Evolutionary conservation across 306 rosid species (phyloP), one percentile per base, ranked within the genome.

Genomic region (Prunus mira): DNA sequence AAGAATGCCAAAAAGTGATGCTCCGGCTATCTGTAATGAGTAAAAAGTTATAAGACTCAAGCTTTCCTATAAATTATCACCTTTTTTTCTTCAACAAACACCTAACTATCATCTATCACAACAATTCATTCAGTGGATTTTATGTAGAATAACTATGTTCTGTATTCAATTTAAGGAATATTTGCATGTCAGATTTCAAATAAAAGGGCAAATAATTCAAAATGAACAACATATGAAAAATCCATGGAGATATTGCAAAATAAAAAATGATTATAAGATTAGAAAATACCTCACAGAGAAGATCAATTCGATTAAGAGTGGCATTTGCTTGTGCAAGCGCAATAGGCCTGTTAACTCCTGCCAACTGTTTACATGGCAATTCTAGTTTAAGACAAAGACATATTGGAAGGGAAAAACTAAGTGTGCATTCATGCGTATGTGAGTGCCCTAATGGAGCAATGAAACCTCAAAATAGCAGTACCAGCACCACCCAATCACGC

Each of bases 401-500:
- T 10, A 10, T 73, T 12, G 65, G 30, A 75, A 47, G 57, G 14
- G 27, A 10, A 30, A 19, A 54, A 74, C 14, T 6, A 55, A 18
- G 38, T 45, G 15, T 45, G 15, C 1, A 38, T 17, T 20, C 57
- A 74, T n/a, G 65, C 14, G 22, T 12, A 22, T 24, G 47, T 20
- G 4, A 38, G 77, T 74, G 55, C 45, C 41, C 70, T 52, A 84
- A 82, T 17, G 64, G 69, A 88, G 61, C 43, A 76, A 74, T 58
- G 19, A 71, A 80, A 58, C 46, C 32, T 69, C 32, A 58, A 74
- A 83, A 82, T 76, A 67, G 79, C 78, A 72, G 25, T 88, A 96
- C 97, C 99, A 89, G 80, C 82, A 96, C 97, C 72, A 96, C 99
- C 99, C 97, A 96, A 78, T 96, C 99, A 51, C 93, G 97, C 85